These are phyloP conservation scores for Ophiocordyceps australis DNA, from an alignment of 2,329 filamentous ascomycete species.

Conservation along the genomic window DNA sequence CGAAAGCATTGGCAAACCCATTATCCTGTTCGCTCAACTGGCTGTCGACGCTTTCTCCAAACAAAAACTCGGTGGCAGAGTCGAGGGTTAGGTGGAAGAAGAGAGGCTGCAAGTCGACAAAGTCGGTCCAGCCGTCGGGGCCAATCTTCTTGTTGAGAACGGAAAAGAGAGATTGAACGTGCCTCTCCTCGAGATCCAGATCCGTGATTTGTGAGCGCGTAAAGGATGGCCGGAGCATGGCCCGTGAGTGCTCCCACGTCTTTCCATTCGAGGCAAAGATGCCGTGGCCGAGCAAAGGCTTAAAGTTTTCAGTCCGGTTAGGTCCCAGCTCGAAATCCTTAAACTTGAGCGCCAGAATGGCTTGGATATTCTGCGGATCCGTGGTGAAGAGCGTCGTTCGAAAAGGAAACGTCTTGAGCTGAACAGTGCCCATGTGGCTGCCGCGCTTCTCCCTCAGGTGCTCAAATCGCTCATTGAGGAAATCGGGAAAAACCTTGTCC, in stretches of 20 bases:
- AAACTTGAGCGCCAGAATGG: conserved; percentile 9
- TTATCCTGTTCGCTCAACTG: conserved; percentile 16
- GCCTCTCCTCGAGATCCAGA: conserved; percentile 19
- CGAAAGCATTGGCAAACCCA: conserved; percentile 14
- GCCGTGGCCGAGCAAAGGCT: conserved; percentile 23
- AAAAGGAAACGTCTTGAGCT: conserved; percentile 5
- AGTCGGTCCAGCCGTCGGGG: conserved; percentile 10
- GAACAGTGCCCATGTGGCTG: conserved; percentile 5
- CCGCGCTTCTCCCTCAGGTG: conserved; percentile 2
- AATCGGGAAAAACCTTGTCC: conserved; percentile 5
- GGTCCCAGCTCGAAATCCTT: conserved; percentile 9
- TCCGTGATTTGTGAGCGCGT: conserved; percentile 22
- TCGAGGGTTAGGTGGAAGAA: conserved; percentile 31
- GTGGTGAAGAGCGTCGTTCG: conserved; percentile 5
- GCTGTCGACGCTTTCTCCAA: conserved; percentile 34
- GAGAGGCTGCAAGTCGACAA: conserved; percentile 24
- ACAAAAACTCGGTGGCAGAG: conserved; percentile 36
- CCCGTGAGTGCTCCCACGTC: conserved; percentile 17
- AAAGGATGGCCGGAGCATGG: conserved; percentile 21
- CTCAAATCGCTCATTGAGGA: conserved; percentile 2
- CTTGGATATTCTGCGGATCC: conserved; percentile 11
- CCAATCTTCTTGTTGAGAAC: conserved; percentile 12
- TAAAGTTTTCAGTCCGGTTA: conserved; percentile 8
- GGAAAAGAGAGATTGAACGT: conserved; percentile 14
- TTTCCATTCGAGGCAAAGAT: conserved; percentile 18